Evolutionary conservation across 2,329 filamentous ascomycete genomes (phyloP).

Genomic region (Penicillium paneum): DNA sequence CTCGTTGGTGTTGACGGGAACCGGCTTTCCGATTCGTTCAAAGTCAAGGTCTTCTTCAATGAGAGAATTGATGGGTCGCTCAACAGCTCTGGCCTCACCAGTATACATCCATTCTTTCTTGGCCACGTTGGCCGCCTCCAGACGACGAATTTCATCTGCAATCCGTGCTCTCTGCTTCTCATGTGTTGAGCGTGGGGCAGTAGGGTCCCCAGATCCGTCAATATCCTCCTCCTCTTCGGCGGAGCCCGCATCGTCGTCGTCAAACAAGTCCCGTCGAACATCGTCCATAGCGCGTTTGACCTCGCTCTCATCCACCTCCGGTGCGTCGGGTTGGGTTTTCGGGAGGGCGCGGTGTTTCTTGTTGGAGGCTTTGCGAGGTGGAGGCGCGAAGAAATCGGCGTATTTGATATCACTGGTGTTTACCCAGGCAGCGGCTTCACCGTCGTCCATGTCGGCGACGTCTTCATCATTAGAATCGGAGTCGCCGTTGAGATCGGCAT

Average conservation of each 20-base stretch:
- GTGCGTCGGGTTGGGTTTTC: slow-evolving; percentile 47
- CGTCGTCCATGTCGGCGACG: slow-evolving; percentile 50
- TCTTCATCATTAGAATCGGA: slow-evolving; percentile 54
- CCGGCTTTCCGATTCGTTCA: slow-evolving; percentile 89
- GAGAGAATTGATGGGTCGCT: slow-evolving; percentile 85
- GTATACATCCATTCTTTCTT: slow-evolving; percentile 88
- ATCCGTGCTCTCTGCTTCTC: slow-evolving; percentile 83
- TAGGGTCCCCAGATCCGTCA: slow-evolving; percentile 53
- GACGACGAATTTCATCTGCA: slow-evolving; percentile 81
- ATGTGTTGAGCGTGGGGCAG: slow-evolving; percentile 62
- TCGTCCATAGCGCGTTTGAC: slow-evolving; percentile 80
- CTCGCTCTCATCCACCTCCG: slow-evolving; percentile 59
- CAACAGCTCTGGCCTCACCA: slow-evolving; percentile 78
- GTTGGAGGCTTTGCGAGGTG: slow-evolving; percentile 66
- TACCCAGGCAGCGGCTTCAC: slow-evolving; percentile 57
- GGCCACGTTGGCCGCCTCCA: slow-evolving; percentile 84
- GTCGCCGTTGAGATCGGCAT: slow-evolving; percentile 68
- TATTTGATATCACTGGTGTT: slow-evolving; percentile 91
- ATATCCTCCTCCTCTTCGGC: slow-evolving; percentile 61
- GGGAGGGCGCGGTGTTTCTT: slow-evolving; percentile 53
- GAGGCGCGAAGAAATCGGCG: slow-evolving; percentile 88
- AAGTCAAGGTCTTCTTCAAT: slow-evolving; percentile 95
- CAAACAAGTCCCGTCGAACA: slow-evolving; percentile 86
- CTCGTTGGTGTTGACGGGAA: slow-evolving; percentile 89
- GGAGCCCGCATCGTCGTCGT: slow-evolving; percentile 56